These are phyloP conservation scores for Pneumocystis carinii DNA, from an alignment of 1,139 yeast genomes.

Conservation along the genomic window DNA sequence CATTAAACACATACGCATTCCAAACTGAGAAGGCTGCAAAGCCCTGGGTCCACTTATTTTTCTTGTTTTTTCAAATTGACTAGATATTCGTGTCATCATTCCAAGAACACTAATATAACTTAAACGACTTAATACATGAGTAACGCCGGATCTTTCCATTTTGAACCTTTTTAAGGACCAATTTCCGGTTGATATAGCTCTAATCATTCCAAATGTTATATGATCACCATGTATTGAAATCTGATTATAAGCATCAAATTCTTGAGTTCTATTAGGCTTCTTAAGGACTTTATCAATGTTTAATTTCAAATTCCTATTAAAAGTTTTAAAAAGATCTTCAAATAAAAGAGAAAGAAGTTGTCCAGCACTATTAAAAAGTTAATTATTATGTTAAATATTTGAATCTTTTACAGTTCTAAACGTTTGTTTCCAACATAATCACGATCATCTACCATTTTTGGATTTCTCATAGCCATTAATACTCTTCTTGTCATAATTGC, in stretches of 20 bases:
- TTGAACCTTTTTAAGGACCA: constrained; percentile 97
- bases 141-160: constrained; percentile 99
- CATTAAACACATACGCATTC: constrained; percentile 38
- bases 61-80: constrained; percentile 94
- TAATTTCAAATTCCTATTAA: constrained; percentile 84
- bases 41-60: constrained; percentile 99
- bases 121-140: constrained; percentile 81
- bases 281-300: constrained; percentile 85
- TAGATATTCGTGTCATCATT: constrained; percentile 98
- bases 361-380: constrained; percentile 41
- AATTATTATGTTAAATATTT: not conserved
- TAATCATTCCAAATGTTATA: constrained; percentile 82
- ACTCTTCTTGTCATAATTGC: constrained; percentile 96
- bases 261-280: constrained; percentile 88
- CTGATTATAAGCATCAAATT: constrained; percentile 80
- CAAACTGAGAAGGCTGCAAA: constrained; percentile 89
- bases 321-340: constrained; percentile 92
- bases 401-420: constrained; percentile 43
- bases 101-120: constrained; percentile 92
- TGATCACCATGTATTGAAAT: constrained; percentile 83
- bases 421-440: constrained; percentile 98
- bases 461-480: constrained; percentile 86
- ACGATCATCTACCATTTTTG: constrained; percentile 91
- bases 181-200: constrained; percentile 96
- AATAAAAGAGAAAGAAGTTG: constrained; percentile 86